Conservation (phyloP, 2,329 filamentous ascomycete genomes). For the Colletotrichum sp. region DNA sequence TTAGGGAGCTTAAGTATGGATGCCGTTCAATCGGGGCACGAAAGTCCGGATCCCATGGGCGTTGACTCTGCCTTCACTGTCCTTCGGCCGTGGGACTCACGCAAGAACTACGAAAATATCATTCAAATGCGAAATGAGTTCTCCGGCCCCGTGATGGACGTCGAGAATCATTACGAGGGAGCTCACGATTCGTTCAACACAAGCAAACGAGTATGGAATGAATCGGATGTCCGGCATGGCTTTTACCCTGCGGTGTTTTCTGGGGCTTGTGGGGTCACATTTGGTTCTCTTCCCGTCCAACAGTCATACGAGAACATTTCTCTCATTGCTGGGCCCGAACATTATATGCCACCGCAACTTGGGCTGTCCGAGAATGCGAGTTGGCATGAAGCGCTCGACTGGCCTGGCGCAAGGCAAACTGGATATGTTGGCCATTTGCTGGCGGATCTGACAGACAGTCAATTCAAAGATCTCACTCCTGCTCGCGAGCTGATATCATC, state of each 20-base stretch:
- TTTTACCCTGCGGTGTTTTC: neutral
- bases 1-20: neutral
- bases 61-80: neutral
- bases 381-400: neutral
- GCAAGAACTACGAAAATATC: neutral
- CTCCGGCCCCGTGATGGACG: neutral
- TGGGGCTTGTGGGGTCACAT: neutral
- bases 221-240: neutral
- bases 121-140: neutral
- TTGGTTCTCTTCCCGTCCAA: neutral
- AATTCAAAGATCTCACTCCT: neutral
- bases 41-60: neutral
- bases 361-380: neutral
- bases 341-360: neutral
- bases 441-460: neutral
- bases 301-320: neutral
- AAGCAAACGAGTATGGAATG: neutral
- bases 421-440: neutral
- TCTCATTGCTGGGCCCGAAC: neutral
- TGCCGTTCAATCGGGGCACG: neutral
- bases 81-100: neutral
- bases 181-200: neutral
- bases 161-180: neutral
- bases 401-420: neutral
- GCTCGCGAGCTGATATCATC: neutral